phyloP scores from a whole-genome alignment of 148 eudicot genomes.

The Mesembryanthemum crystallinum region DNA sequence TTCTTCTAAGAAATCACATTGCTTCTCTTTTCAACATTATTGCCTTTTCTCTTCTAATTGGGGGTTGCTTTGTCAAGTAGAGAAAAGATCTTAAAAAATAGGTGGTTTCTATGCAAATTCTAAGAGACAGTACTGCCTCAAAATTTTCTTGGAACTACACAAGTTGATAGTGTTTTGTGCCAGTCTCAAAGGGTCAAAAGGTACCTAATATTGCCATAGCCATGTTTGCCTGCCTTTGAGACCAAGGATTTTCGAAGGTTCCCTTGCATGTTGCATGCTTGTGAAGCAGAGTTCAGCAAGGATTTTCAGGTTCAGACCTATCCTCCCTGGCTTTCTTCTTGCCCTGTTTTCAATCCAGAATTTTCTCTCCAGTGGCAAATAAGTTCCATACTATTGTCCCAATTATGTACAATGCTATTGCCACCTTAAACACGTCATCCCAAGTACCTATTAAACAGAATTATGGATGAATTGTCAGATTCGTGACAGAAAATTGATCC shows the following conservation, averaged over 20 bases:
- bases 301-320: conserved; percentile 14
- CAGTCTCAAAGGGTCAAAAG: conserved; percentile 5
- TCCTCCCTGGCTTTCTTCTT: too few relatives aligned
- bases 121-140: conserved; percentile 20
- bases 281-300: neutral
- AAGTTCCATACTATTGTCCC: conserved; percentile 93
- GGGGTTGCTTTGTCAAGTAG: neutral
- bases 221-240: conserved; percentile 4
- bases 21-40: neutral
- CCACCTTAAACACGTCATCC: conserved; percentile 91
- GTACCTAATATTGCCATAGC: conserved; percentile 10
- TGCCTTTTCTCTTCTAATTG: neutral
- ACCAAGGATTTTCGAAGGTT: neutral
- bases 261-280: neutral
- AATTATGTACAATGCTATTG: conserved; percentile 73
- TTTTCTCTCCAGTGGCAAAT: conserved; percentile 87
- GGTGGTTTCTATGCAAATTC: conserved; percentile 12
- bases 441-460: conserved; percentile 59
- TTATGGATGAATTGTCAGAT: conserved; percentile 6
- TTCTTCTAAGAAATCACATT: conserved; percentile 9
- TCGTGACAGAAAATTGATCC: neutral
- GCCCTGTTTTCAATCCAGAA: conserved; percentile 51
- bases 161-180: conserved; percentile 5
- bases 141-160: conserved; percentile 6
- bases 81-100: neutral